These are phyloP conservation scores for Inonotus obliquus DNA, from an alignment of 1,284 basidiomycete species.

Conservation along the genomic window DNA sequence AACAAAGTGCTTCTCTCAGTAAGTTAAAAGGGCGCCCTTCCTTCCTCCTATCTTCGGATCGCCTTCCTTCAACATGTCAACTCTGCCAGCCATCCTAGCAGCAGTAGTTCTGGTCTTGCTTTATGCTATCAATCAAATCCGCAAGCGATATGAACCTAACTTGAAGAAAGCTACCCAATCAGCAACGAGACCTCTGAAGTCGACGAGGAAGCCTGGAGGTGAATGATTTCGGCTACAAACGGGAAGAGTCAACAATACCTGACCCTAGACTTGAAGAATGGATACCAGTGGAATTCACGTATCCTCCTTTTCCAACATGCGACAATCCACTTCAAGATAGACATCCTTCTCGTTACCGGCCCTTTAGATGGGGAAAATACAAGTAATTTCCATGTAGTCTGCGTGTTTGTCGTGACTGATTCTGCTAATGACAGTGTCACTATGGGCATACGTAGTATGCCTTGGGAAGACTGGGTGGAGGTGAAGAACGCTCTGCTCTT, in stretches of 20 bases:
- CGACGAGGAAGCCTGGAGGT: slow-evolving; percentile 1
- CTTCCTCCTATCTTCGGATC: neutral
- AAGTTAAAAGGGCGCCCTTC: neutral
- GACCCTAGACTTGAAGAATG: slow-evolving; percentile 36
- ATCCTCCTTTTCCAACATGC: slow-evolving; percentile 36
- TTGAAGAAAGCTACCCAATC: neutral
- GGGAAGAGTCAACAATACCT: neutral
- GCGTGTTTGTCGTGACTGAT: slow-evolving; percentile 4
- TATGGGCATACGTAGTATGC: slow-evolving; percentile 67
- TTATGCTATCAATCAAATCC: neutral
- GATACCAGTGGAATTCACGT: slow-evolving; percentile 45
- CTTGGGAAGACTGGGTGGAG: slow-evolving; percentile 67
- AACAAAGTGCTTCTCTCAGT: neutral
- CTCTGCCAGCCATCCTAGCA: neutral
- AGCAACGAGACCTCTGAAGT: neutral
- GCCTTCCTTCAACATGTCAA: neutral
- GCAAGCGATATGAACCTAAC: neutral
- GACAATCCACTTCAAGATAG: slow-evolving; percentile 23
- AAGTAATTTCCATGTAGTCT: slow-evolving; percentile 39
- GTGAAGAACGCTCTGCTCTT: slow-evolving; percentile 27
- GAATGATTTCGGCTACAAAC: neutral
- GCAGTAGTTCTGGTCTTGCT: neutral
- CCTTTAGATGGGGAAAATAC: slow-evolving; percentile 59
- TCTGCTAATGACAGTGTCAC: slow-evolving; percentile 45
- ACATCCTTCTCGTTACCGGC: slow-evolving; percentile 48